Conservation (phyloP, 495 filamentous ascomycete species). For the Annulohypoxylon nitens region DNA sequence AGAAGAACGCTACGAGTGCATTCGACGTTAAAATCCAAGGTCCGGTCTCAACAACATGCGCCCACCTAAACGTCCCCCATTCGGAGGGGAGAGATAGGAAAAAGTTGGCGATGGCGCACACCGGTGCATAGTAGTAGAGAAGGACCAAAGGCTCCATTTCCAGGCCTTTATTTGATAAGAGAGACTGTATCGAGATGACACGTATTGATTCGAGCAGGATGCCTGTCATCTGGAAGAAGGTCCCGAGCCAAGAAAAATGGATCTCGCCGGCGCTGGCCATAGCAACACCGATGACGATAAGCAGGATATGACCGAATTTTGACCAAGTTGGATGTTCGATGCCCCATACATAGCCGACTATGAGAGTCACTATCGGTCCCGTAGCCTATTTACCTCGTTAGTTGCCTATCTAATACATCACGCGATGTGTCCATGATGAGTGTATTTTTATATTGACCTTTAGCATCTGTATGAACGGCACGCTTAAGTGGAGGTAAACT, state of each 20-base stretch:
- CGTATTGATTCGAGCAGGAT: conserved; percentile 81
- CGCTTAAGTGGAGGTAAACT: conserved; percentile 80
- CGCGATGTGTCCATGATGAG: not conserved
- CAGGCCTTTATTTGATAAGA: conserved; percentile 73
- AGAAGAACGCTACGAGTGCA: conserved; percentile 78
- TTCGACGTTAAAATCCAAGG: conserved; percentile 70
- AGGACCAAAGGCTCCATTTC: conserved; percentile 89
- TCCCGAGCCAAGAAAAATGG: conserved; percentile 75
- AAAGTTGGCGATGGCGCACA: conserved; percentile 81
- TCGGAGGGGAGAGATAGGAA: conserved; percentile 74
- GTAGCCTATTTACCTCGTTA: conserved; percentile 62
- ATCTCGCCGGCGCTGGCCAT: conserved; percentile 84
- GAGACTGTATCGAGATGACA: conserved; percentile 81
- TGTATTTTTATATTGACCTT: conserved; percentile 64
- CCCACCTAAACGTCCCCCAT: conserved; percentile 64
- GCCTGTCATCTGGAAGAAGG: conserved; percentile 77
- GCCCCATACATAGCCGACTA: conserved; percentile 74
- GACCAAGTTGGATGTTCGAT: conserved; percentile 70
- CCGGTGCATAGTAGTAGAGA: conserved; percentile 86
- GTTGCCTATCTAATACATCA: not conserved
- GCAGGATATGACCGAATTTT: conserved; percentile 73
- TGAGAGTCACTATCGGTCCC: conserved; percentile 75
- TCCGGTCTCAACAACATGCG: conserved; percentile 69
- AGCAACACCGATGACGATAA: conserved; percentile 80
- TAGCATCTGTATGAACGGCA: conserved; percentile 87